A percentile compares a stretch with the other conserved stretches of the same genome.
Evolutionary conservation across 139 green algal species (phyloP).

Genomic region (Microglena sp.): DNA sequence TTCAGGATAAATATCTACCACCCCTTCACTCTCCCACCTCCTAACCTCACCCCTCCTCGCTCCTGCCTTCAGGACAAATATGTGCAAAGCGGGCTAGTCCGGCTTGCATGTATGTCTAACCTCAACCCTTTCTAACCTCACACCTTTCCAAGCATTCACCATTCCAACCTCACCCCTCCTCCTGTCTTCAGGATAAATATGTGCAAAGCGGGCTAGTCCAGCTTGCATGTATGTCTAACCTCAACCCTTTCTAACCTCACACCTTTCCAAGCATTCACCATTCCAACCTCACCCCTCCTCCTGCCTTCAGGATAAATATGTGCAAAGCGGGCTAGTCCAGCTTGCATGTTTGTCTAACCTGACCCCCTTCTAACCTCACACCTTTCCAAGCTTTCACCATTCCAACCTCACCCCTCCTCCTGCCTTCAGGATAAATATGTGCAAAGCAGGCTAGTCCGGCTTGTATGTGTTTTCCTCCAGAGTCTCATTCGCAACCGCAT

Average conservation of each 20-base stretch:
- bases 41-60: no score
- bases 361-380: background rate
- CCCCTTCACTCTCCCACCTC: no score
- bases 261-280: background rate
- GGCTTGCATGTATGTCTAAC: no score
- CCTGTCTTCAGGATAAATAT: no score
- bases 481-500: conserved; percentile 71
- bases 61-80: no score
- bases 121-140: no score
- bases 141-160: no score
- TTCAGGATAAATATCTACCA: no score
- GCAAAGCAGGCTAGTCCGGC: conserved; percentile 75
- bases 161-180: no score
- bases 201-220: no score
- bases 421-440: conserved; percentile 59
- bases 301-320: conserved; percentile 53
- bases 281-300: background rate
- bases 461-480: conserved; percentile 85
- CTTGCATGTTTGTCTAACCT: conserved; percentile 83
- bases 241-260: background rate
- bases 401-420: background rate
- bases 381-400: background rate
- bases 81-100: no score
- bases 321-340: conserved; percentile 77
- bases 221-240: no score